Percentiles rank a stretch among this genome's conserved stretches.
Conservation (phyloP, 2,329 filamentous ascomycete species). For the Hymenoscyphus infarciens region DNA sequence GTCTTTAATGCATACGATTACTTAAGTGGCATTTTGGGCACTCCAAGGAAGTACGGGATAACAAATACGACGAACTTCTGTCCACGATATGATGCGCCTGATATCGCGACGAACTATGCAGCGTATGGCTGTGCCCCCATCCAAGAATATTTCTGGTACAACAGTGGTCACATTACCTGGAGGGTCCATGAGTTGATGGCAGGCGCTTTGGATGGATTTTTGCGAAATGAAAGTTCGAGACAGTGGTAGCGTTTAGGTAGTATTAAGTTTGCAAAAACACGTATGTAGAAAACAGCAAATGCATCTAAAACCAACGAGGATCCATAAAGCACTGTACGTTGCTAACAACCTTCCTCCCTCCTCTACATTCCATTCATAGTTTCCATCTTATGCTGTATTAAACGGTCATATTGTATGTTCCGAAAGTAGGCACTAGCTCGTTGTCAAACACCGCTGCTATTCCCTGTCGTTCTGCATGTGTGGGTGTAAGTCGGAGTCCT, state of each 20-base stretch:
- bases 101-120: slow-evolving; percentile 41
- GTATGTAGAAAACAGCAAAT: not conserved
- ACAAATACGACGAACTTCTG: slow-evolving; percentile 46
- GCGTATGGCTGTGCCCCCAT: slow-evolving; percentile 45
- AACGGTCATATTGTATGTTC: too few species aligned
- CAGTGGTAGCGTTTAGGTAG: too few species aligned
- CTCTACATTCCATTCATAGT: too few species aligned
- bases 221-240: slow-evolving; percentile 11
- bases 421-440: too few species aligned
- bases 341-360: too few species aligned
- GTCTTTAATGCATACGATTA: slow-evolving; percentile 44
- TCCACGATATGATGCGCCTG: slow-evolving; percentile 43
- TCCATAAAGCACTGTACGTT: too few species aligned
- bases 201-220: slow-evolving; percentile 23
- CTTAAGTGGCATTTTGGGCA: slow-evolving; percentile 42
- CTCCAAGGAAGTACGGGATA: slow-evolving; percentile 41
- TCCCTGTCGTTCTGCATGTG: too few species aligned
- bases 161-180: slow-evolving; percentile 45
- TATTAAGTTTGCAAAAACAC: too few species aligned
- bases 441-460: too few species aligned
- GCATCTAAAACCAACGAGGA: not conserved
- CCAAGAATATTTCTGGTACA: slow-evolving; percentile 46
- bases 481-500: too few species aligned
- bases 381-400: too few species aligned
- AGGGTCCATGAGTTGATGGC: slow-evolving; percentile 41